Conservation (phyloP, 257 asterid species). For the Ilex aquifolium region DNA sequence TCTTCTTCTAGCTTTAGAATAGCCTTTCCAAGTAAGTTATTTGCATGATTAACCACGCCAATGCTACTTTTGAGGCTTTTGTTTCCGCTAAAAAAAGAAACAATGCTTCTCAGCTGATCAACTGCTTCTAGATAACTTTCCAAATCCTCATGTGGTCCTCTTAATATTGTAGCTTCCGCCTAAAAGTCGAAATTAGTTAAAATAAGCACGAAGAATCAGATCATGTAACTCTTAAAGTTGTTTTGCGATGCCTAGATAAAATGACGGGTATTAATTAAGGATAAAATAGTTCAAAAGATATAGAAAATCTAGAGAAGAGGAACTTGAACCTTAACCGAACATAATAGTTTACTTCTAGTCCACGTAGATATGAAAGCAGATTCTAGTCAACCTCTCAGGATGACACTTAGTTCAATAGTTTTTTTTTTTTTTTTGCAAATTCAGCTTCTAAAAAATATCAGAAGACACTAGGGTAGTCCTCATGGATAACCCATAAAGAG, state of each 20-base stretch:
- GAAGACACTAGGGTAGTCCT: too few relatives aligned
- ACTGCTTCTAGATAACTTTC: conserved; percentile 89
- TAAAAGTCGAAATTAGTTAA: conserved; percentile 23
- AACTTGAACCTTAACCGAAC: too few relatives aligned
- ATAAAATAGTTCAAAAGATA: too few relatives aligned
- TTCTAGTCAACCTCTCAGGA: too few relatives aligned
- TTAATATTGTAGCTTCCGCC: conserved; percentile 92
- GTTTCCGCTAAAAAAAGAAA: conserved; percentile 54
- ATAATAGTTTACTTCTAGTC: too few relatives aligned
- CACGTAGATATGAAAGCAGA: too few relatives aligned
- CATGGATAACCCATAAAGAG: too few relatives aligned
- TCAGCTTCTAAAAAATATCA: too few relatives aligned
- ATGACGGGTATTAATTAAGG: too few relatives aligned
- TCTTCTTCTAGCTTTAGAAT: conserved; percentile 80
- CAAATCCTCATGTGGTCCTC: conserved; percentile 94
- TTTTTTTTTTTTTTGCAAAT: too few relatives aligned
- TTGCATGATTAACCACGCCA: conserved; percentile 67
- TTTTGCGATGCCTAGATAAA: neutral
- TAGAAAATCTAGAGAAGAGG: too few relatives aligned
- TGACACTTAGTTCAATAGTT: too few relatives aligned
- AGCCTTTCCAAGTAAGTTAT: conserved; percentile 60
- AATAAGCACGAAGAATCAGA: conserved; percentile 4
- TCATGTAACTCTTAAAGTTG: neutral
- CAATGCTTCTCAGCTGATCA: conserved; percentile 64
- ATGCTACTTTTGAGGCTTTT: conserved; percentile 52